Percentiles rank a stretch among this genome's conserved stretches.
Evolutionary conservation across 1,284 basidiomycete genomes (phyloP).

Genomic region (Sporisorium scitamineum): DNA sequence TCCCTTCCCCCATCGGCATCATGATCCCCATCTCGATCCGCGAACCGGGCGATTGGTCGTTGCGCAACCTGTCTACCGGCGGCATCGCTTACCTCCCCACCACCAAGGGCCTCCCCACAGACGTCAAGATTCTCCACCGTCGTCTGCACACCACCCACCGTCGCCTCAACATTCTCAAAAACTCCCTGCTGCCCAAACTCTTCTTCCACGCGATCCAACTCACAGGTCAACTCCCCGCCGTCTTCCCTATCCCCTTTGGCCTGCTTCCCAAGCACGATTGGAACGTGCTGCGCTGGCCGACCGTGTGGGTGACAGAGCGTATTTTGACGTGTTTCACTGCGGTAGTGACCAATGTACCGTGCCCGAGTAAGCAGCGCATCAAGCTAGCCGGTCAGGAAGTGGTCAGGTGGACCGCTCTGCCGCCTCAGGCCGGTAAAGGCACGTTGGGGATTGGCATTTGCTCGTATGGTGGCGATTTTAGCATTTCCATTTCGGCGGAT

Average conservation of each 20-base stretch:
- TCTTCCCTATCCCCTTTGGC: constrained; percentile 42
- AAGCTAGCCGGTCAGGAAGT: constrained; percentile 52
- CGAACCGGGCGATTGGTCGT: constrained; percentile 57
- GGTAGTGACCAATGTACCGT: constrained; percentile 67
- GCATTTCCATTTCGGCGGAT: constrained; percentile 63
- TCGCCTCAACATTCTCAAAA: constrained; percentile 60
- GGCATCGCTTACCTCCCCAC: constrained; percentile 61
- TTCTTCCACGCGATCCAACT: constrained; percentile 52
- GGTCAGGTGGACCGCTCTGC: constrained; percentile 54
- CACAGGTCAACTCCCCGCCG: constrained; percentile 53
- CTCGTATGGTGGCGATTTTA: constrained; percentile 57
- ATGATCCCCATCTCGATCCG: constrained; percentile 66
- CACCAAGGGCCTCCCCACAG: constrained; percentile 30
- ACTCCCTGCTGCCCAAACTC: constrained; percentile 54
- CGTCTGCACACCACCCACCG: constrained; percentile 56
- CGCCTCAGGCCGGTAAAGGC: constrained; percentile 63
- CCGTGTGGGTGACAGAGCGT: constrained; percentile 25
- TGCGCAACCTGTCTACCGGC: constrained; percentile 66
- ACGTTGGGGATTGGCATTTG: constrained; percentile 66
- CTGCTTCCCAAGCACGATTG: constrained; percentile 21
- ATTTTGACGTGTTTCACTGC: constrained; percentile 52
- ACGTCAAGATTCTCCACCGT: constrained; percentile 41
- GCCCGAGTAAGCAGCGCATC: constrained; percentile 54
- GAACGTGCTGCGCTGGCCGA: constrained; percentile 28
- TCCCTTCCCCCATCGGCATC: constrained; percentile 55